phyloP scores from a whole-genome alignment of 1,284 basidiomycete genomes.

The Mycosarcoma maydis region DNA sequence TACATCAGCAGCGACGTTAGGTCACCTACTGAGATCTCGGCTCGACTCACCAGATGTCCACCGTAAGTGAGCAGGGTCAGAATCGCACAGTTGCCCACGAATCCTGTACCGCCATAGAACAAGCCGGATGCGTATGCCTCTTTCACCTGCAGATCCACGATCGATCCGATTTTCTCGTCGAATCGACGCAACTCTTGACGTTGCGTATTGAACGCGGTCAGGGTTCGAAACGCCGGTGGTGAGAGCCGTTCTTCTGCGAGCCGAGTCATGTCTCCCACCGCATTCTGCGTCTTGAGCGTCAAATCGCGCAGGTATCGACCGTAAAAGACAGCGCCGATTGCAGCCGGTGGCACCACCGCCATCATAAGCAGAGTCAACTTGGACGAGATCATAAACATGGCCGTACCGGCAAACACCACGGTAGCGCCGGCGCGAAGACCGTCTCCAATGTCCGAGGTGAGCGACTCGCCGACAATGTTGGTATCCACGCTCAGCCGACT shows the following conservation, averaged over 20 bases:
- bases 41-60: slow-evolving; percentile 86
- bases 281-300: slow-evolving; percentile 90
- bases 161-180: slow-evolving; percentile 73
- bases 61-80: slow-evolving; percentile 91
- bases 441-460: slow-evolving; percentile 64
- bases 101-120: slow-evolving; percentile 87
- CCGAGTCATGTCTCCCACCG: slow-evolving; percentile 89
- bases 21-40: slow-evolving; percentile 76
- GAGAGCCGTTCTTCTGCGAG: slow-evolving; percentile 89
- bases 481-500: slow-evolving; percentile 91
- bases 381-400: slow-evolving; percentile 95
- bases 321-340: slow-evolving; percentile 94
- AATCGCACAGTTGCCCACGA: slow-evolving; percentile 93
- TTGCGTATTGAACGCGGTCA: slow-evolving; percentile 85
- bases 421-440: slow-evolving; percentile 60
- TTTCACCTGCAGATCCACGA: slow-evolving; percentile 81
- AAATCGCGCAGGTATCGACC: slow-evolving; percentile 92
- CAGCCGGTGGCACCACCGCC: slow-evolving; percentile 91
- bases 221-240: slow-evolving; percentile 81
- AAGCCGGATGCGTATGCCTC: slow-evolving; percentile 91
- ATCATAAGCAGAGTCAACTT: slow-evolving; percentile 92
- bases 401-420: slow-evolving; percentile 75
- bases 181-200: slow-evolving; percentile 76
- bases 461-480: slow-evolving; percentile 93
- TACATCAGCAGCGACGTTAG: slow-evolving; percentile 82